Evolutionary conservation across 2,329 filamentous ascomycete genomes (phyloP).

Genomic region (Dactylella cylindrospora): DNA sequence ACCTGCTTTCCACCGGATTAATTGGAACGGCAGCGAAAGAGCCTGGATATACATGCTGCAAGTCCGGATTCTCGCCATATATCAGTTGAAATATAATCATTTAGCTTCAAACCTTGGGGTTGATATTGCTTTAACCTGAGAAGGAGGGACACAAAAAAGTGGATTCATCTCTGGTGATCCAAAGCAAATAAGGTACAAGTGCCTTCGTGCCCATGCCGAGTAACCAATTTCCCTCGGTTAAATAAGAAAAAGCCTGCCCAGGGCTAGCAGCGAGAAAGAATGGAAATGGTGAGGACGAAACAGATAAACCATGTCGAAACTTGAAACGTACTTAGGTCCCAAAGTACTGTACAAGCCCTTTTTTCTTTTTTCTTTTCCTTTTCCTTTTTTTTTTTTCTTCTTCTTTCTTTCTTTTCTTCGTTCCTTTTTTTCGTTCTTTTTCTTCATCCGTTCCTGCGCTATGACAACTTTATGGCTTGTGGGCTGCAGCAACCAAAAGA

Average conservation of each 20-base stretch:
- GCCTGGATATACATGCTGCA: slow-evolving; percentile 10
- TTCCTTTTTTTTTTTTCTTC: slow-evolving; percentile 41
- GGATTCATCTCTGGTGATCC: not conserved
- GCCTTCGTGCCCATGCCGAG: slow-evolving; percentile 8
- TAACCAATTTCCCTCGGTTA: slow-evolving; percentile 43
- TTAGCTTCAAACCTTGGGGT: slow-evolving; percentile 40
- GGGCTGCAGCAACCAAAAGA: slow-evolving; percentile 38
- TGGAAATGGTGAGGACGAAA: slow-evolving; percentile 40
- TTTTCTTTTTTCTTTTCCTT: slow-evolving; percentile 47
- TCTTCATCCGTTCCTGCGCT: slow-evolving; percentile 49
- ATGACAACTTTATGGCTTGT: slow-evolving; percentile 37
- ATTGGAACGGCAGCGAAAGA: slow-evolving; percentile 9
- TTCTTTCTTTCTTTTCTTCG: slow-evolving; percentile 12
- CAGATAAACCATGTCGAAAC: slow-evolving; percentile 41
- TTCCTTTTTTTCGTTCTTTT: slow-evolving; percentile 41
- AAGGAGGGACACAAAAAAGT: slow-evolving; percentile 4
- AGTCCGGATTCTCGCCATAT: slow-evolving; percentile 27
- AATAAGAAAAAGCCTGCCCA: slow-evolving; percentile 41
- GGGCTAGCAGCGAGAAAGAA: slow-evolving; percentile 23
- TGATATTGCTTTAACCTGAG: slow-evolving; percentile 7
- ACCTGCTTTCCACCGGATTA: slow-evolving; percentile 30
- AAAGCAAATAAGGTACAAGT: slow-evolving; percentile 10
- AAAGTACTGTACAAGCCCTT: slow-evolving; percentile 28
- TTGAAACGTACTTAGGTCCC: slow-evolving; percentile 42
- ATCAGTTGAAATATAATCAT: slow-evolving; percentile 37